phyloP scores from a whole-genome alignment of 768 basidiomycete species.

The Aureoboletus auriporus region DNA sequence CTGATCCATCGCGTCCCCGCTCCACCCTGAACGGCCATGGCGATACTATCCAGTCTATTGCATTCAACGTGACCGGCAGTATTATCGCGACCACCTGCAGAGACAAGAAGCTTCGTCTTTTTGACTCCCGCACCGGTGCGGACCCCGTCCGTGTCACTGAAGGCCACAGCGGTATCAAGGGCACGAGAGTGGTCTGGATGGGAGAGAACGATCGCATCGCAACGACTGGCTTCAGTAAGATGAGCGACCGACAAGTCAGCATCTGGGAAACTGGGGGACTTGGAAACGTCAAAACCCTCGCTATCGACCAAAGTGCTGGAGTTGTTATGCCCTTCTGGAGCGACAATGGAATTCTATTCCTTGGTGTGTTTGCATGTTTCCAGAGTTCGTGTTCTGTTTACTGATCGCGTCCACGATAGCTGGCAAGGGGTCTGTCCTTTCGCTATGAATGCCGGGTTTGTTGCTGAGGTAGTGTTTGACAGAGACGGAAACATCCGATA shows the following conservation, averaged over 20 bases:
- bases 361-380: constrained; percentile 43
- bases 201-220: constrained; percentile 85
- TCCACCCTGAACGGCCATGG: constrained; percentile 67
- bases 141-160: constrained; percentile 83
- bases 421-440: constrained; percentile 74
- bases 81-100: constrained; percentile 86
- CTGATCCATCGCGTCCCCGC: constrained; percentile 61
- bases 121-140: constrained; percentile 80
- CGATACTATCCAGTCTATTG: constrained; percentile 83
- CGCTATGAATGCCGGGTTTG: neutral
- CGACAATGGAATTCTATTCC: constrained; percentile 88
- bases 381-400: neutral
- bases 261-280: constrained; percentile 87
- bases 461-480: constrained; percentile 8
- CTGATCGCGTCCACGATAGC: constrained; percentile 36
- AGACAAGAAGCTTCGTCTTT: constrained; percentile 88
- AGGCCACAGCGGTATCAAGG: constrained; percentile 92
- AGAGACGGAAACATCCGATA: constrained; percentile 98
- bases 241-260: constrained; percentile 88
- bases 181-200: constrained; percentile 85
- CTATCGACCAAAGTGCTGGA: constrained; percentile 87
- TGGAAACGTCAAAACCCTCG: constrained; percentile 68
- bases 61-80: constrained; percentile 79
- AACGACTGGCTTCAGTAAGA: constrained; percentile 95
- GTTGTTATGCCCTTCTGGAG: constrained; percentile 98